A percentile compares a stretch with the other conserved stretches of the same genome.
phyloP scores from a whole-genome alignment of 1,284 basidiomycete genomes.

The Ceratobasidium sp. region DNA sequence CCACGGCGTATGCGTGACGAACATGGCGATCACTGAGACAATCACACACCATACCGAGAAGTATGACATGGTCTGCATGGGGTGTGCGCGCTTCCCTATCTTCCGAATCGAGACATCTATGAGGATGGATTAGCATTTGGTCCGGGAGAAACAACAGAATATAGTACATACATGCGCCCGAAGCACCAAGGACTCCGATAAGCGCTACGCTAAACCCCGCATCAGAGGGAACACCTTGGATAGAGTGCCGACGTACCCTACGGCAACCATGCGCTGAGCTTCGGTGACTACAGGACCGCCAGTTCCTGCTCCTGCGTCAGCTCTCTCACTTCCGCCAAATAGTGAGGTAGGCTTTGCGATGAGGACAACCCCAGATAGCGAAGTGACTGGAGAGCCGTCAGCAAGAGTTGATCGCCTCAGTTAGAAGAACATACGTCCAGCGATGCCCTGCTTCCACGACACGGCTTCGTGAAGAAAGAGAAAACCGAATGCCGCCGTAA shows the following conservation, averaged over 20 bases:
- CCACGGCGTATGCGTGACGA: not conserved
- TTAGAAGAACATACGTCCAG: constrained; percentile 45
- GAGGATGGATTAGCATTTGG: not conserved
- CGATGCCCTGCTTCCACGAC: constrained; percentile 57
- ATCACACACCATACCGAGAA: constrained; percentile 47
- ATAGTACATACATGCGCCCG: constrained; percentile 39
- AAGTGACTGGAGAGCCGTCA: constrained; percentile 43
- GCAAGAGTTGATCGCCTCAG: not conserved
- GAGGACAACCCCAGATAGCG: constrained; percentile 53
- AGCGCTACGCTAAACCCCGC: constrained; percentile 41
- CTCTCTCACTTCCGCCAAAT: constrained; percentile 12
- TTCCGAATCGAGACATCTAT: constrained; percentile 52
- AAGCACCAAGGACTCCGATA: constrained; percentile 44
- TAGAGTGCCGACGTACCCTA: constrained; percentile 40
- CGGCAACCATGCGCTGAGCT: constrained; percentile 44
- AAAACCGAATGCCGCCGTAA: constrained; percentile 69
- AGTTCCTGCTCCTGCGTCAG: not conserved
- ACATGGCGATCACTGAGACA: constrained; percentile 49
- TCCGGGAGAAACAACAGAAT: not conserved
- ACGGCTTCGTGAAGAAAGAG: constrained; percentile 72
- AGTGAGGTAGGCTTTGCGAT: constrained; percentile 44
- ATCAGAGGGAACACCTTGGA: not conserved
- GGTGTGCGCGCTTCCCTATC: constrained; percentile 53
- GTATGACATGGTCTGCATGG: constrained; percentile 55
- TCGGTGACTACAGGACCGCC: constrained; percentile 39